phyloP scores from a whole-genome alignment of 768 basidiomycete genomes.

The Neoboletus subvelutipes region DNA sequence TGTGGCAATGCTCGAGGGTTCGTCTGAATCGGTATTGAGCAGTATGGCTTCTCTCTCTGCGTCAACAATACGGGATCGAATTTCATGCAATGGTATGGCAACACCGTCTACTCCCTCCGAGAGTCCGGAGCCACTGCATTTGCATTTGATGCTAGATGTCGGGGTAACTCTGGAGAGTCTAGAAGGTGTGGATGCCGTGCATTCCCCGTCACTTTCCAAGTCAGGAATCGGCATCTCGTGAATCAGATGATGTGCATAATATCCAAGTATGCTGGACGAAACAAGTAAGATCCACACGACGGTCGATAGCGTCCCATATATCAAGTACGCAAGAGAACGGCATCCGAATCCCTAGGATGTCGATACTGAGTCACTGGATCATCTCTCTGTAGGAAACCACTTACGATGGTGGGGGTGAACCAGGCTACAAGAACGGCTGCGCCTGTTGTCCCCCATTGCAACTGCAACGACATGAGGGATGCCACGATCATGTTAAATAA shows the following conservation, averaged over 20 bases:
- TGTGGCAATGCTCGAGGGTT: background rate
- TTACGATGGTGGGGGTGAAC: slow-evolving; percentile 32
- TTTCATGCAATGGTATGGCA: background rate
- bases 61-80: background rate
- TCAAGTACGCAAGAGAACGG: slow-evolving; percentile 32
- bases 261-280: slow-evolving; percentile 27
- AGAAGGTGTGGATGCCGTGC: background rate
- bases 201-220: background rate
- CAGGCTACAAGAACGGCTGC: slow-evolving; percentile 30
- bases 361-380: no score
- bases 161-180: background rate
- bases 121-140: no score
- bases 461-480: slow-evolving; percentile 26
- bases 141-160: background rate
- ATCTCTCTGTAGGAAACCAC: background rate
- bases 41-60: background rate
- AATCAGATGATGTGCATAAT: slow-evolving; percentile 16
- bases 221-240: background rate
- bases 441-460: slow-evolving; percentile 35
- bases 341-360: slow-evolving; percentile 33
- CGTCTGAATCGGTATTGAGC: background rate
- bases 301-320: slow-evolving; percentile 32
- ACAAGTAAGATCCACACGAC: slow-evolving; percentile 32
- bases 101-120: background rate
- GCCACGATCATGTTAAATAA: slow-evolving; percentile 31